Base-by-base conservation (phyloP, 1,284 basidiomycete genomes). In the Sparassis latifolia region DNA sequence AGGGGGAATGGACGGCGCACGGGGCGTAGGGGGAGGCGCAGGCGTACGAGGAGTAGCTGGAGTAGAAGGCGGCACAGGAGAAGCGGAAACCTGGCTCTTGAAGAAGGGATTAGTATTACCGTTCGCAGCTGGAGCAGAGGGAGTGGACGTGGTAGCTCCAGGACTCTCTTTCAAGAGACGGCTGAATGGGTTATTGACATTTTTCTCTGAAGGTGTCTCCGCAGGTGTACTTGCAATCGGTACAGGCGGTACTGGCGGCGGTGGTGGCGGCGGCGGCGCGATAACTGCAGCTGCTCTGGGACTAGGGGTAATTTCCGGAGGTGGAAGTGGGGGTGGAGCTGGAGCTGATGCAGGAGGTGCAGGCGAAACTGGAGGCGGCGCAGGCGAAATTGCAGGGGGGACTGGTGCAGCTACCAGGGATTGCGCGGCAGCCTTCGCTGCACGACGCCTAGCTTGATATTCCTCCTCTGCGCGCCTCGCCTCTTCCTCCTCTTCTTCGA, bases 401-500 rank as follows among this genome's bases (percentile, higher is more conserved):
- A 20, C 20, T 20, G 20, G 20, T 20, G 20, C 20, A 20, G 20
- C 20, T 20, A 20, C 37, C 6, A 48, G 41, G 2, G 44, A 10
- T 1, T 49, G 29, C 1, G 52, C n/a, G 9, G 50, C 44, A n/a
- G 44, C 41, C 37, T 46, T 51, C 49, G 55, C 53, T 3, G 50
- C 50, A 10, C 54, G 58, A 20, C 51, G 52, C 38, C 56, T 55
- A 2, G 48, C 55, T 33, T 54, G 48, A 29, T 59, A 59, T 33
- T 55, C 48, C 46, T 60, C 55, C 44, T 62, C 60, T 5, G 55
- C 52, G 20, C 50, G 48, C 41, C 58, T 55, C 54, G 78, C 76
- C 62, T 88, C 84, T 60, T 84, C 82, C 58, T 90, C 86, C 61
- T 90, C 82, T 54, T 74, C 69, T 66, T 92, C 87, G 4, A 92